Conservation (phyloP, 2,329 filamentous ascomycete genomes). For the Daldinia eschscholtzii region DNA sequence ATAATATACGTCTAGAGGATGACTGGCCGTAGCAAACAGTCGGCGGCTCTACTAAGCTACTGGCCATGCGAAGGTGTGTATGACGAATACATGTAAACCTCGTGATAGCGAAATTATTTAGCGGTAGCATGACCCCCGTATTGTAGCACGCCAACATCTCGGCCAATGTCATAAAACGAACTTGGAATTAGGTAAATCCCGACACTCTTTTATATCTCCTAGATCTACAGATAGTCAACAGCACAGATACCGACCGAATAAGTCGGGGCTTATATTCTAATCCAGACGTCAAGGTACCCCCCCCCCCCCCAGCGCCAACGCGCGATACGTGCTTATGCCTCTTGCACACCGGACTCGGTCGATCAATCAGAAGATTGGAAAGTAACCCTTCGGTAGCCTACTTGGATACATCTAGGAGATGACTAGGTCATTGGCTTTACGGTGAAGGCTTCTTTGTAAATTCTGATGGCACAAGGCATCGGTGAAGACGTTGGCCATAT, state of each 20-base stretch:
- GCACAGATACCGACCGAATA: conserved; percentile 9
- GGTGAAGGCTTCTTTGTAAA: conserved; percentile 12
- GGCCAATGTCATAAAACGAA: conserved; percentile 13
- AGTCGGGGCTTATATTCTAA: conserved; percentile 2
- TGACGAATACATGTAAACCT: conserved; percentile 35
- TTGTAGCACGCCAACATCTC: conserved; percentile 34
- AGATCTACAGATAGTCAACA: conserved; percentile 5
- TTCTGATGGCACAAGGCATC: conserved; percentile 10
- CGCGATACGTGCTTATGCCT: conserved; percentile 4
- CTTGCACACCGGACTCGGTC: conserved; percentile 9
- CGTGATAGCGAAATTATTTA: conserved; percentile 35
- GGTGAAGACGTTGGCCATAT: conserved; percentile 22
- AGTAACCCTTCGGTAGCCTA: conserved; percentile 14
- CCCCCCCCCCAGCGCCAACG: neutral
- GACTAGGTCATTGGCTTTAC: conserved; percentile 3
- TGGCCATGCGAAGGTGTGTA: conserved; percentile 30
- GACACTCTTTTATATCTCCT: conserved; percentile 13
- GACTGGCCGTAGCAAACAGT: conserved; percentile 21
- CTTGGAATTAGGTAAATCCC: neutral
- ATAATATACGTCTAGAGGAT: conserved; percentile 10
- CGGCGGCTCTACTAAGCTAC: conserved; percentile 14
- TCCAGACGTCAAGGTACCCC: conserved; percentile 1
- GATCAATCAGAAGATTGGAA: conserved; percentile 13
- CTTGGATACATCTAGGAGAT: conserved; percentile 5
- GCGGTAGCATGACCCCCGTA: conserved; percentile 39